Base-by-base conservation (phyloP, 2,329 filamentous ascomycete genomes). In the Epichloe typhina region DNA sequence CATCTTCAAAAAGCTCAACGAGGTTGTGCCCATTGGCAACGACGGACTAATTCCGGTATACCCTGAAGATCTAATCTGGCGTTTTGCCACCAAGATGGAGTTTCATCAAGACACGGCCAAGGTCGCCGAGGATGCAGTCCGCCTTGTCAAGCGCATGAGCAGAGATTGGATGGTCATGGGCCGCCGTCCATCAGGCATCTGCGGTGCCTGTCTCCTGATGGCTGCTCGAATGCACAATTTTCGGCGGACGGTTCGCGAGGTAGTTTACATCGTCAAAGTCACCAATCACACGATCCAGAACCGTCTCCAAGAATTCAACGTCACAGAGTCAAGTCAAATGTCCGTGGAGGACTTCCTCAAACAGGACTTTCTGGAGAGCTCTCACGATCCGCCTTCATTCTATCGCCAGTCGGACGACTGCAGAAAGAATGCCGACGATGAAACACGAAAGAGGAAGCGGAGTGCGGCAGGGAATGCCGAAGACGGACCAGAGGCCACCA, bases 181-280 rank as follows among this genome's bases (percentile, higher is more conserved):
- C 59, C 86, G 93, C 61, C 84, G 93, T 40, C 93, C 93, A 15
- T 91, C 91, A 6, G 93, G 93, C 57, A 84, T 97, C 50, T 96
- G 90, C 65, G 93, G 93, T 54, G 93, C 93, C 12, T 95, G 90
- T 57, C 77, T 98, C 46, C 86, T 98, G 54, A 84, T 98, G 65
- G 93, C 93, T 6, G 91, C 93, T 8, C 86, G 93, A 49, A 97
- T 97, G 85, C 95, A 96, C 76, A 97, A 97, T 67, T 98, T 94
- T 64, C 85, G 91, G 43, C 83, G 93, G 17, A 95, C 89, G 0
- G 82, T 95, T 12, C 81, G 89, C 33, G 93, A 98, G 67, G 86
- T 98, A 8, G 91, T 97, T n/a, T 97, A 95, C 64, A 87, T 96
- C 38, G 91, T 96, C 64, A 97, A 96, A 64, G 90, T 97, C 47